phyloP scores from a whole-genome alignment of 495 filamentous ascomycete species.

The Aspergillus bridgeri region DNA sequence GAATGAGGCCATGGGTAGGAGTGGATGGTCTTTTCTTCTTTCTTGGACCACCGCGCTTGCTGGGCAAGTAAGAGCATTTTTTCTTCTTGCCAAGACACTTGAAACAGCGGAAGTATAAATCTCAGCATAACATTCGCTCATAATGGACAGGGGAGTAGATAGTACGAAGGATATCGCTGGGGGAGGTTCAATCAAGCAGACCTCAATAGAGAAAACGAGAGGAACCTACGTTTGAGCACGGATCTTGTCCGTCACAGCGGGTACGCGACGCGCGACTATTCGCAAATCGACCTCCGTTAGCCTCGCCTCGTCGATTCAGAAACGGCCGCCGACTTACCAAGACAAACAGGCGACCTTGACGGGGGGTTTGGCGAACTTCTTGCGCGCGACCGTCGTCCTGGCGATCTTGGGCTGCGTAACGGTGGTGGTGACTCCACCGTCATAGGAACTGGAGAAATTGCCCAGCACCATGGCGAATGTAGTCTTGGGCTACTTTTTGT shows the following conservation, averaged over 20 bases:
- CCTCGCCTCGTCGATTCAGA: background rate
- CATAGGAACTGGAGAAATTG: conserved; percentile 8
- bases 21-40: conserved; percentile 39
- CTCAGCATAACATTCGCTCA: background rate
- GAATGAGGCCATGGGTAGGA: conserved; percentile 21
- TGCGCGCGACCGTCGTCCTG: conserved; percentile 31
- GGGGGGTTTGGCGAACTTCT: conserved; percentile 55
- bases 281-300: background rate
- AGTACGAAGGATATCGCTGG: background rate
- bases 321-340: conserved; percentile 45
- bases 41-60: conserved; percentile 55
- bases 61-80: conserved; percentile 54
- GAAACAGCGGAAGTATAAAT: conserved; percentile 9
- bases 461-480: conserved; percentile 21
- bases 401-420: conserved; percentile 22
- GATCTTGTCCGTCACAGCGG: conserved; percentile 55
- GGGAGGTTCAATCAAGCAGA: background rate
- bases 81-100: conserved; percentile 53
- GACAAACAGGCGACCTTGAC: conserved; percentile 61
- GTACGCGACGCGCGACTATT: conserved; percentile 54
- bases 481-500: background rate
- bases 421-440: conserved; percentile 14
- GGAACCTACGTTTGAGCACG: conserved; percentile 53
- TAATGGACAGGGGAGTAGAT: background rate
- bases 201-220: background rate